phyloP scores from a whole-genome alignment of 1,284 basidiomycete genomes.

The Pisolithus thermaeus region DNA sequence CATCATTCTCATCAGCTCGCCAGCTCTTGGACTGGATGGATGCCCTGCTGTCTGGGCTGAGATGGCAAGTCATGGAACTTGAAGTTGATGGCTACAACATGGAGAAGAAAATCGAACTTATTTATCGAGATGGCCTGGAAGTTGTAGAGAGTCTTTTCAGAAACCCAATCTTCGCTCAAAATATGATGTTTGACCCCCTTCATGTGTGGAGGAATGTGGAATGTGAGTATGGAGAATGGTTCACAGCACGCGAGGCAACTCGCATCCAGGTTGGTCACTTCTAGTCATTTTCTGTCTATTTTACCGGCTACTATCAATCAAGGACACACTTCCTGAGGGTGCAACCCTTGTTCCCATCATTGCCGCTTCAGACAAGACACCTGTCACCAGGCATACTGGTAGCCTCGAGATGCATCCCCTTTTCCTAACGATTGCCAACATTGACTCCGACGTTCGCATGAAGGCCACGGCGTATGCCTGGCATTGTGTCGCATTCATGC shows the following conservation, averaged over 20 bases:
- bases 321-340: neutral
- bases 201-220: neutral
- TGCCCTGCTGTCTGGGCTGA: neutral
- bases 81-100: neutral
- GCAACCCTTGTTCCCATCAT: neutral
- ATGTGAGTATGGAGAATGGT: neutral
- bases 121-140: constrained; percentile 1
- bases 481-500: constrained; percentile 1
- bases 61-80: neutral
- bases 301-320: neutral
- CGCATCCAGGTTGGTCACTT: neutral
- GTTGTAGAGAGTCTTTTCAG: constrained; percentile 1
- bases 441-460: constrained; percentile 7
- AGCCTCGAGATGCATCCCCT: constrained; percentile 27
- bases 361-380: neutral
- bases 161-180: neutral
- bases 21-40: neutral
- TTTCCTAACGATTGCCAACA: constrained; percentile 28
- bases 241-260: neutral
- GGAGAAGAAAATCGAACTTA: neutral
- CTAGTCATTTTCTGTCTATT: neutral
- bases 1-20: neutral
- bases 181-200: neutral
- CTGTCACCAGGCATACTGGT: constrained; percentile 14
- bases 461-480: neutral